These are phyloP conservation scores for Ganoderma meredithae DNA, from an alignment of 1,284 basidiomycete species.

Conservation along the genomic window DNA sequence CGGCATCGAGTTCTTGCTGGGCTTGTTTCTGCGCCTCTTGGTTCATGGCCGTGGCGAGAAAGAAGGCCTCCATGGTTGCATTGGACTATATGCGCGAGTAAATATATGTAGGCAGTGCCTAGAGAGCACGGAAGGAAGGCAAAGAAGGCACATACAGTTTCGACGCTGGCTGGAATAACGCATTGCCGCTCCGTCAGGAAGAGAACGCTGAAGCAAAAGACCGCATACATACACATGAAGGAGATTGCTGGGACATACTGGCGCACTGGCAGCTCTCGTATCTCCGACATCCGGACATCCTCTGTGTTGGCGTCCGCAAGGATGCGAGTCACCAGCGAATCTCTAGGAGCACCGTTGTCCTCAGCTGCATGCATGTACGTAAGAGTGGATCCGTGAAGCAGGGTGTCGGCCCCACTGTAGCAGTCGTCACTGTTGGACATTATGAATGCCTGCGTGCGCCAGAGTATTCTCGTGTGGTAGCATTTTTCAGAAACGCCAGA, in stretches of 20 bases:
- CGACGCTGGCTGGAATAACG: neutral
- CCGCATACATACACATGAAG: neutral
- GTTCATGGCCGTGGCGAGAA: constrained; percentile 44
- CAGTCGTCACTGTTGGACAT: neutral
- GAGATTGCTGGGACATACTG: neutral
- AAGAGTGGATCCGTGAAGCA: neutral
- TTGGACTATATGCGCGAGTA: neutral
- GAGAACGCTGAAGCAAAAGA: too few relatives aligned
- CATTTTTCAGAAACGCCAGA: too few relatives aligned
- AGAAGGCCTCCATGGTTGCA: constrained; percentile 32
- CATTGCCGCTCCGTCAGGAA: neutral
- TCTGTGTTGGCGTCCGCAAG: neutral
- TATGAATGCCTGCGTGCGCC: too few relatives aligned
- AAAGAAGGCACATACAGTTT: neutral
- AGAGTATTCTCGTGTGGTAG: too few relatives aligned
- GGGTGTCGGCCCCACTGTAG: neutral
- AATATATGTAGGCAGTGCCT: neutral
- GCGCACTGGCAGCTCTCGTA: neutral
- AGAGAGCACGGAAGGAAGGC: neutral
- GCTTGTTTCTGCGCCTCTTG: constrained; percentile 42
- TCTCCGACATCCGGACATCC: neutral
- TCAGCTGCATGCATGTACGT: neutral
- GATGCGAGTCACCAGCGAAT: constrained; percentile 4
- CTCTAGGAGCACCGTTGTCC: neutral
- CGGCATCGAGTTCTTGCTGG: constrained; percentile 41